Percentiles rank a stretch among this genome's conserved stretches.
Evolutionary conservation across 2,329 filamentous ascomycete species (phyloP).

Genomic region (Davidsoniella australis): DNA sequence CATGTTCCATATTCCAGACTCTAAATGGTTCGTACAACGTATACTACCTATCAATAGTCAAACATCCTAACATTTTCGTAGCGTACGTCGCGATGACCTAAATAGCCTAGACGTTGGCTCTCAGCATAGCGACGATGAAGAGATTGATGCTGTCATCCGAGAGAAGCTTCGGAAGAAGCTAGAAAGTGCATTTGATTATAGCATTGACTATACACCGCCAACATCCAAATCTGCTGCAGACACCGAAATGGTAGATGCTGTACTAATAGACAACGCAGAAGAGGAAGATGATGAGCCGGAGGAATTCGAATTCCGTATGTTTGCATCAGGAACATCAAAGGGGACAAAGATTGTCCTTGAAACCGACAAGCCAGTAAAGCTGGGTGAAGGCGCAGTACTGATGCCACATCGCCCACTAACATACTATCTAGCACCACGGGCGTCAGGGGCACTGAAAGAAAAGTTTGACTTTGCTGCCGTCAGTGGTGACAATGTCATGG

Average conservation of each 20-base stretch:
- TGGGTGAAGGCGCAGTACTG: conserved; percentile 22
- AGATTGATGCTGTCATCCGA: conserved; percentile 1
- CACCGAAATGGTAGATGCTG: conserved; percentile 3
- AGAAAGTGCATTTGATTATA: conserved; percentile 11
- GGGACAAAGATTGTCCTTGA: conserved; percentile 34
- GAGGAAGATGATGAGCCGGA: conserved; percentile 19
- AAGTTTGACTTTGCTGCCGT: conserved; percentile 25
- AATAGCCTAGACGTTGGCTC: conserved; percentile 21
- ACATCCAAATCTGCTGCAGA: conserved; percentile 15
- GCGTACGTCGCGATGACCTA: conserved; percentile 39
- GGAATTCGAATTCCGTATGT: conserved; percentile 41
- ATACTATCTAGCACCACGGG: conserved; percentile 30
- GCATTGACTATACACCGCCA: conserved; percentile 1
- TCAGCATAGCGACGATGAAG: conserved; percentile 14
- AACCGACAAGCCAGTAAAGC: conserved; percentile 20
- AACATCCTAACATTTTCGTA: conserved; percentile 15
- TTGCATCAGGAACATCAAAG: conserved; percentile 27
- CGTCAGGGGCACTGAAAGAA: conserved; percentile 21
- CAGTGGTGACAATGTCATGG: conserved; percentile 32
- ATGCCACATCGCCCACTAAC: conserved; percentile 24
- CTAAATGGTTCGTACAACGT: conserved; percentile 28
- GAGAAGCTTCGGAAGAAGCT: conserved; percentile 13
- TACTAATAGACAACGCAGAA: conserved; percentile 11
- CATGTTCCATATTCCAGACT: conserved; percentile 36
- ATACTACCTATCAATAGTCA: background rate